Conservation (phyloP, 1,284 basidiomycete genomes). For the Stygiomarasmius scandens region DNA sequence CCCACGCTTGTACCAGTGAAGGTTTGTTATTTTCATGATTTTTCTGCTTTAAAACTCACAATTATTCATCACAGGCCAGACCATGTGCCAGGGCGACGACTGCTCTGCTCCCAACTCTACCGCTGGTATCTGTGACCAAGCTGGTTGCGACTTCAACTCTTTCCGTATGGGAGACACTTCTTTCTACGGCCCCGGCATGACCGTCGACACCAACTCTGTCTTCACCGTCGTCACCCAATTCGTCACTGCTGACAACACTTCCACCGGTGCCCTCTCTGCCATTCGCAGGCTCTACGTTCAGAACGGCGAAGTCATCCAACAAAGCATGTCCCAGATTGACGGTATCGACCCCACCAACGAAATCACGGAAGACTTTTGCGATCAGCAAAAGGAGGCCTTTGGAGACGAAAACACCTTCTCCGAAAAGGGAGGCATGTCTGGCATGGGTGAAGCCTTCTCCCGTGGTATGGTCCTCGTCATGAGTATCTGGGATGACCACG, state of each 20-base stretch:
- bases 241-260: slow-evolving; percentile 47
- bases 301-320: slow-evolving; percentile 51
- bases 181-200: slow-evolving; percentile 50
- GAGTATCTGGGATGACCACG: slow-evolving; percentile 58
- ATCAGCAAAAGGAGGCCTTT: slow-evolving; percentile 42
- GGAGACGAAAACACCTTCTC: slow-evolving; percentile 50
- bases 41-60: slow-evolving; percentile 50
- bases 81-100: slow-evolving; percentile 41
- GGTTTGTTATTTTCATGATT: no score
- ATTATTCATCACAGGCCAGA: no score
- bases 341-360: slow-evolving; percentile 41
- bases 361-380: slow-evolving; percentile 44
- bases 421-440: slow-evolving; percentile 41
- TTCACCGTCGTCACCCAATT: slow-evolving; percentile 54
- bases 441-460: slow-evolving; percentile 38
- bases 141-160: slow-evolving; percentile 62
- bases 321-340: slow-evolving; percentile 47
- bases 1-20: slow-evolving; percentile 39
- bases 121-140: slow-evolving; percentile 51
- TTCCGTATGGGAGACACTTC: slow-evolving; percentile 54
- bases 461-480: slow-evolving; percentile 48
- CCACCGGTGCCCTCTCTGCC: slow-evolving; percentile 47
- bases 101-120: slow-evolving; percentile 42
- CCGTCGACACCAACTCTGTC: slow-evolving; percentile 48
- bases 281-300: slow-evolving; percentile 59